Percentiles rank a stretch among this genome's conserved stretches.
phyloP scores from a whole-genome alignment of 495 filamentous ascomycete species.

The Penicillium subrubescens region DNA sequence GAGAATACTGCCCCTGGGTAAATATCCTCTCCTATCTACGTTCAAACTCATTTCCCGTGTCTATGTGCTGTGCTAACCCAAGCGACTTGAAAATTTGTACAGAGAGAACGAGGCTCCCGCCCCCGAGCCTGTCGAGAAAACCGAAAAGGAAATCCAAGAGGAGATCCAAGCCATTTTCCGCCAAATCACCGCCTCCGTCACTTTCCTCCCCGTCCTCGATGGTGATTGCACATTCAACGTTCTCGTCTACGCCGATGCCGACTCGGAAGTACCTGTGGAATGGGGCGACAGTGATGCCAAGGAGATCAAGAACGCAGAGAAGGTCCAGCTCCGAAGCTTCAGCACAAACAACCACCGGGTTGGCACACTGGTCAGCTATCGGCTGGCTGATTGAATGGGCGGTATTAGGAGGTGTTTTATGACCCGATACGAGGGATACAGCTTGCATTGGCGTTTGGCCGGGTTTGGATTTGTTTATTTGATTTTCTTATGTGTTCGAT shows the following conservation, averaged over 20 bases:
- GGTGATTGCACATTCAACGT: conserved; percentile 98
- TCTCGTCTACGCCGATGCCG: conserved; percentile 94
- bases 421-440: conserved; percentile 27
- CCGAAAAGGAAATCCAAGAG: conserved; percentile 88
- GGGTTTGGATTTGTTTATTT: conserved; percentile 7
- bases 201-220: conserved; percentile 89
- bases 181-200: conserved; percentile 96
- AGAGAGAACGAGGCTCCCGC: conserved; percentile 37
- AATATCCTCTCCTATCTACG: conserved; percentile 10
- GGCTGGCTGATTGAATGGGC: conserved; percentile 47
- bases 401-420: conserved; percentile 7
- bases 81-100: conserved; percentile 4
- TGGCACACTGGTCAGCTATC: conserved; percentile 92
- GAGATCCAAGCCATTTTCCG: conserved; percentile 96
- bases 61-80: neutral
- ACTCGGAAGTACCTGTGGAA: conserved; percentile 95
- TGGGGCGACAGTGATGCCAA: conserved; percentile 99
- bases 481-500: neutral
- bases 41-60: no score
- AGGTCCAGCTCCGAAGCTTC: conserved; percentile 92
- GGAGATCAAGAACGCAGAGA: conserved; percentile 94
- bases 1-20: conserved; percentile 63
- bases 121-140: conserved; percentile 64
- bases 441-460: conserved; percentile 36
- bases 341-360: conserved; percentile 92